Conservation (phyloP, 164 flowering plant genomes). For the Brasenia schreberi region DNA sequence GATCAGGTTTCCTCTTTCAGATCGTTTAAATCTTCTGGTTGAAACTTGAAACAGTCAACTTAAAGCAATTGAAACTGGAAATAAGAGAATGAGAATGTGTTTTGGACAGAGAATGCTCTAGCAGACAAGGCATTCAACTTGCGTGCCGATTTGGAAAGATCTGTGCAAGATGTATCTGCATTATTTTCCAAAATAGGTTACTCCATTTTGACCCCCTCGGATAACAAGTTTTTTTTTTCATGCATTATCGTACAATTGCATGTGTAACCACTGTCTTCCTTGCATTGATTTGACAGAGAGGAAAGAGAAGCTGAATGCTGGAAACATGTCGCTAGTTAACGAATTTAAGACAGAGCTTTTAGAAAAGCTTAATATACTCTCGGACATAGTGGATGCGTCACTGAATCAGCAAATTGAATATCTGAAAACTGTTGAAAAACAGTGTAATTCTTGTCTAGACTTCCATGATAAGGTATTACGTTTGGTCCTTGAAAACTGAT, state of each 20-base stretch:
- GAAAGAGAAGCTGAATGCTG: constrained; percentile 69
- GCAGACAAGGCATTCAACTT: constrained; percentile 73
- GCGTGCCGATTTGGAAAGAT: constrained; percentile 75
- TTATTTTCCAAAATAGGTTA: constrained; percentile 68
- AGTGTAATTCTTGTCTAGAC: constrained; percentile 46
- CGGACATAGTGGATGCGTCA: constrained; percentile 40
- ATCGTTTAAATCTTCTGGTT: not conserved
- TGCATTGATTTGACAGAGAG: constrained; percentile 29
- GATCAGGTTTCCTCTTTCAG: constrained; percentile 36
- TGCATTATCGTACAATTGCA: not conserved
- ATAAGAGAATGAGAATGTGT: not conserved
- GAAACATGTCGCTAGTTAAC: constrained; percentile 56
- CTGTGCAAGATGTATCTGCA: constrained; percentile 67
- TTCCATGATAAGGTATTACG: constrained; percentile 49
- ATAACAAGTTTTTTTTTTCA: not conserved
- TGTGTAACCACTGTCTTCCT: not conserved
- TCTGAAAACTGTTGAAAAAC: constrained; percentile 50
- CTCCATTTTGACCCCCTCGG: not conserved
- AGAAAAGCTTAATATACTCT: constrained; percentile 50
- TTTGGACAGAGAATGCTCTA: constrained; percentile 64
- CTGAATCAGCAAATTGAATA: constrained; percentile 60
- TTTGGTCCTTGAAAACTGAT: not conserved
- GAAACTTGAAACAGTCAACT: no score
- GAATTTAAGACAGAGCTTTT: constrained; percentile 49
- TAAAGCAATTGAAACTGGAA: not conserved